These are phyloP conservation scores for Vairimorpha apis DNA, from an alignment of 371 early-diverging fungal species.

Conservation along the genomic window DNA sequence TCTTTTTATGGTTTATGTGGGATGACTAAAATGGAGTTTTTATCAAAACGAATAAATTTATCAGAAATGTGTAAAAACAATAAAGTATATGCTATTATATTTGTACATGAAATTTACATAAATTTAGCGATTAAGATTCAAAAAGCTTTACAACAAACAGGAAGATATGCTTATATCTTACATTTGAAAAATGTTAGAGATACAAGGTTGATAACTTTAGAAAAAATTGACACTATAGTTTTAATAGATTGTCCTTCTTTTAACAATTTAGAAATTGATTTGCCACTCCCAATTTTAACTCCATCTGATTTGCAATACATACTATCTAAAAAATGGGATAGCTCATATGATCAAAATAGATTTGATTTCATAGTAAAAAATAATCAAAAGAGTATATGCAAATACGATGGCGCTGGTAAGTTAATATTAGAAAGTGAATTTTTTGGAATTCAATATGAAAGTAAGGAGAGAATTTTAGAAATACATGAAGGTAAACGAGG, in stretches of 20 bases:
- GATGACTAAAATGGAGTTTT: constrained; percentile 28
- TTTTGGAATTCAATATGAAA: constrained; percentile 32
- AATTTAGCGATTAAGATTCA: constrained; percentile 28
- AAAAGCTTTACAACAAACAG: constrained; percentile 5
- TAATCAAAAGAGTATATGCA: background rate
- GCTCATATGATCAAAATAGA: constrained; percentile 16
- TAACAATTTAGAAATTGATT: constrained; percentile 28
- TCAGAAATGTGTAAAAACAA: constrained; percentile 24
- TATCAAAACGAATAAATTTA: constrained; percentile 21
- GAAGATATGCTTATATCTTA: constrained; percentile 40
- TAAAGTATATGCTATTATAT: constrained; percentile 48
- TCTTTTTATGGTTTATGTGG: constrained; percentile 8
- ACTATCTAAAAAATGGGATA: constrained; percentile 37
- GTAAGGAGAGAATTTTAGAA: constrained; percentile 31
- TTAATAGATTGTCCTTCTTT: constrained; percentile 57
- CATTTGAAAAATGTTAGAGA: constrained; percentile 52
- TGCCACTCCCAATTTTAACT: constrained; percentile 51
- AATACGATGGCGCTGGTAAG: constrained; percentile 15
- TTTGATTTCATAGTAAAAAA: background rate
- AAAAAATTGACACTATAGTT: constrained; percentile 53
- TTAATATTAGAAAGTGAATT: constrained; percentile 29
- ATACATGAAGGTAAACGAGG: constrained; percentile 49
- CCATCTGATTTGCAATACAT: constrained; percentile 44
- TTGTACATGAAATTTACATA: constrained; percentile 30
- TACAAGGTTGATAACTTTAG: constrained; percentile 52